Conservation (phyloP, 2,329 filamentous ascomycete genomes). For the Penicillium sp. region DNA sequence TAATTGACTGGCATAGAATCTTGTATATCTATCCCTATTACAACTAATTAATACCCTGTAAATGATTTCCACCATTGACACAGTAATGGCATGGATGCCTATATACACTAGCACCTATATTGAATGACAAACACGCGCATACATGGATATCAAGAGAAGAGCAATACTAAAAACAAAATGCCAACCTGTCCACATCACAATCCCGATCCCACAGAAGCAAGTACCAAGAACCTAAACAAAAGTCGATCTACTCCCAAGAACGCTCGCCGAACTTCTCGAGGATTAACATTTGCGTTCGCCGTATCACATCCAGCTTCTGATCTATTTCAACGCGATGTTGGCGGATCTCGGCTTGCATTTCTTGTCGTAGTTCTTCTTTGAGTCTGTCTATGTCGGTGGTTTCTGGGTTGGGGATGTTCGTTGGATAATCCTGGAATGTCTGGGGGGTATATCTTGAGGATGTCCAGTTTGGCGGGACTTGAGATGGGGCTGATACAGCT, state of each 20-base stretch:
- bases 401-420: background rate
- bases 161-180: too few relatives aligned
- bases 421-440: background rate
- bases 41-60: too few relatives aligned
- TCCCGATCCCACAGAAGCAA: too few relatives aligned
- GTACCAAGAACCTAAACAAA: too few relatives aligned
- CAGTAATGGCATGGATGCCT: too few relatives aligned
- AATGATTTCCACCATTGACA: too few relatives aligned
- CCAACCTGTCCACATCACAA: too few relatives aligned
- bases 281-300: slow-evolving; percentile 40
- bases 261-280: slow-evolving; percentile 37
- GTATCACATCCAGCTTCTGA: slow-evolving; percentile 35
- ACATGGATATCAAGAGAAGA: too few relatives aligned
- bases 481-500: slow-evolving; percentile 23
- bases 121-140: too few relatives aligned
- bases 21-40: too few relatives aligned
- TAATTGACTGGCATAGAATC: too few relatives aligned
- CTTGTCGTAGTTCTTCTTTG: slow-evolving; percentile 31
- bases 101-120: too few relatives aligned
- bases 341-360: slow-evolving; percentile 32
- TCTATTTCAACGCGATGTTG: slow-evolving; percentile 29
- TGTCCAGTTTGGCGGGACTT: slow-evolving; percentile 10
- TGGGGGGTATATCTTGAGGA: background rate
- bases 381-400: slow-evolving; percentile 19
- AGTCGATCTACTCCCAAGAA: slow-evolving; percentile 11